These are phyloP conservation scores for Endoconidiophora laricicola DNA, from an alignment of 2,329 filamentous ascomycete genomes.

Conservation along the genomic window DNA sequence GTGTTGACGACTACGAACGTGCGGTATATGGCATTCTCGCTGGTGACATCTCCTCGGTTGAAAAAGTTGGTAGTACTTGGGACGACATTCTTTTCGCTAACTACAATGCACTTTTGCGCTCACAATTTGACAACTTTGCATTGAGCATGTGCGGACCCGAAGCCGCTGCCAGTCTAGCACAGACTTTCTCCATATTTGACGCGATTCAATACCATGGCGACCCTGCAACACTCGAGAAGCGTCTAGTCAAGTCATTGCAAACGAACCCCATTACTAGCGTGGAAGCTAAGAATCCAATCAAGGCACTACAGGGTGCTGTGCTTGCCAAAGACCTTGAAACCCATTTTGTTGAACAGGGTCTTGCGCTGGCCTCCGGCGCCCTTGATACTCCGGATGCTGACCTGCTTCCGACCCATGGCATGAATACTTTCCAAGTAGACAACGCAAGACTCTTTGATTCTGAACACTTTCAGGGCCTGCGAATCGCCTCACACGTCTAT, in stretches of 20 bases:
- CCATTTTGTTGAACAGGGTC: conserved; percentile 43
- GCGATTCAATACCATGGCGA: conserved; percentile 46
- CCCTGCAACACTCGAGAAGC: conserved; percentile 32
- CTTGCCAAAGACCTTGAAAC: conserved; percentile 45
- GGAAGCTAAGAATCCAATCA: conserved; percentile 49
- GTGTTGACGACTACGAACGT: conserved; percentile 60
- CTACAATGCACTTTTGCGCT: conserved; percentile 70
- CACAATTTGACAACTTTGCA: conserved; percentile 61
- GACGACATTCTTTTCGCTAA: conserved; percentile 77
- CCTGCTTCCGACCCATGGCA: conserved; percentile 14
- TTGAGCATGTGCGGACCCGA: conserved; percentile 36
- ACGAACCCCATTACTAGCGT: conserved; percentile 35
- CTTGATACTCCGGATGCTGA: conserved; percentile 22
- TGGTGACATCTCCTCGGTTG: conserved; percentile 64
- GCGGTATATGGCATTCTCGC: conserved; percentile 85
- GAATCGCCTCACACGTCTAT: conserved; percentile 50
- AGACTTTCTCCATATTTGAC: conserved; percentile 47
- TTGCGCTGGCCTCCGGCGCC: conserved; percentile 24
- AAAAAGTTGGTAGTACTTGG: conserved; percentile 61
- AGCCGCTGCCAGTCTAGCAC: conserved; percentile 34
- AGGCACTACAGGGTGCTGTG: conserved; percentile 60
- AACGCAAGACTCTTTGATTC: conserved; percentile 34
- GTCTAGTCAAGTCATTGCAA: conserved; percentile 45
- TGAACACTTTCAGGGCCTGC: conserved; percentile 45
- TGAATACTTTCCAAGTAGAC: conserved; percentile 22